Base-by-base conservation (phyloP, 805 yeast genomes). In the Phaffomyces thermotolerans region DNA sequence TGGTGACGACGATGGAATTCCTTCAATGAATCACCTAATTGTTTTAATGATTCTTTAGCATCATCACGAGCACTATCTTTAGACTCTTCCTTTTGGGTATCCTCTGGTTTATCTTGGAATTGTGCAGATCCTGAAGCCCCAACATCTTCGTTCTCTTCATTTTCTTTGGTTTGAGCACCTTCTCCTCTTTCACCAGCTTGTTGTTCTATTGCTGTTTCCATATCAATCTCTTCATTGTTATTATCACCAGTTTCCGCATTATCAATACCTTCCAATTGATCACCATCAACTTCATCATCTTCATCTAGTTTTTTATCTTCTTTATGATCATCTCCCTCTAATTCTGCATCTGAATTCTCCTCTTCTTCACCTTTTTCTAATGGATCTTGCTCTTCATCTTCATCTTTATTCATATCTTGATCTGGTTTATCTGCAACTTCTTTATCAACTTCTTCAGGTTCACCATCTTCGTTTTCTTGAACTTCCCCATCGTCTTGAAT, bases 1-100 rank as follows among this genome's bases (percentile, higher is more conserved):
- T 86, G 88, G 50, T 84, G 80, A 54, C 96, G 83, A 59, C 87
- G 84, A 59, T 91, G 95, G 66, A 84, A 91, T 58, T 90, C 96
- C 54, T 91, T 86, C 66, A 90, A 60, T 1, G 95, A 78, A 63
- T 90, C 97, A 41, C 99, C 98, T 13, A 93, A 72, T 59, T 89
- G 89, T 60, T 85, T 85, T 64, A 91, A 69, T 0, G 95, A 79
- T 54, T 88, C 89, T 45, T 75, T 73, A 34, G 86, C 88, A 53
- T 74, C 73, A 41, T 83, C 81, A 43, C 87, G 68, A 17, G 85
- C 78, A 17, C 71, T 67, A 45, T 76, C 81, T 34, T 68, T 65
- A 4, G 64, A 59, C 4, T 67, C 65, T 14, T 67, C 68, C 25
- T 72, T 68, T 10, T 69, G 59, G 15, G 62, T 57, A 34, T 66